These are phyloP conservation scores for Ceratocystis papillata DNA, from an alignment of 2,329 filamentous ascomycete genomes.

Conservation along the genomic window DNA sequence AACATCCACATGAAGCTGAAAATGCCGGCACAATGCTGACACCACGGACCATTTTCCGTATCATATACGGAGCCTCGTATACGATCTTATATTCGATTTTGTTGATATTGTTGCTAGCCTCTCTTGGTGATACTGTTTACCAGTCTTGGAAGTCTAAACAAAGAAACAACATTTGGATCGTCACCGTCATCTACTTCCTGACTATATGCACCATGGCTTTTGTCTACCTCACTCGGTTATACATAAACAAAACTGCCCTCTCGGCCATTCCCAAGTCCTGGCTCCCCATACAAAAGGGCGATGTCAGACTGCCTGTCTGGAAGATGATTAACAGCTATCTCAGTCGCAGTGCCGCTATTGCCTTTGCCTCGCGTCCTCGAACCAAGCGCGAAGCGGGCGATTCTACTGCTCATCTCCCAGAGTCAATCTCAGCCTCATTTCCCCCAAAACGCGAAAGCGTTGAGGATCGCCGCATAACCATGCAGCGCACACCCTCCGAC, in stretches of 20 bases:
- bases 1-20: constrained; percentile 13
- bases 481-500: neutral
- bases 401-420: constrained; percentile 2
- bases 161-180: constrained; percentile 71
- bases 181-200: constrained; percentile 63
- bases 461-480: constrained; percentile 1
- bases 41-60: constrained; percentile 53
- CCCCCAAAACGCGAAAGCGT: neutral
- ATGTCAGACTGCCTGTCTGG: constrained; percentile 64
- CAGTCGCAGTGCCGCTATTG: constrained; percentile 65
- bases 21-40: constrained; percentile 33
- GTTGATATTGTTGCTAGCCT: constrained; percentile 62
- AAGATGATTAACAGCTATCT: constrained; percentile 64
- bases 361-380: constrained; percentile 67
- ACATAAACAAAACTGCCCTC: constrained; percentile 70
- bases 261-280: constrained; percentile 76
- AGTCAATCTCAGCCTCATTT: neutral
- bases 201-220: constrained; percentile 60
- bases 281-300: constrained; percentile 75
- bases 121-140: constrained; percentile 69
- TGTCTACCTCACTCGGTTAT: constrained; percentile 74
- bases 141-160: constrained; percentile 58
- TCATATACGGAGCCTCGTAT: constrained; percentile 74
- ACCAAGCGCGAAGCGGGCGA: constrained; percentile 4
- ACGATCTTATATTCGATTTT: constrained; percentile 64